Conservation (phyloP, 495 filamentous ascomycete species). For the Penicillium turbatum region DNA sequence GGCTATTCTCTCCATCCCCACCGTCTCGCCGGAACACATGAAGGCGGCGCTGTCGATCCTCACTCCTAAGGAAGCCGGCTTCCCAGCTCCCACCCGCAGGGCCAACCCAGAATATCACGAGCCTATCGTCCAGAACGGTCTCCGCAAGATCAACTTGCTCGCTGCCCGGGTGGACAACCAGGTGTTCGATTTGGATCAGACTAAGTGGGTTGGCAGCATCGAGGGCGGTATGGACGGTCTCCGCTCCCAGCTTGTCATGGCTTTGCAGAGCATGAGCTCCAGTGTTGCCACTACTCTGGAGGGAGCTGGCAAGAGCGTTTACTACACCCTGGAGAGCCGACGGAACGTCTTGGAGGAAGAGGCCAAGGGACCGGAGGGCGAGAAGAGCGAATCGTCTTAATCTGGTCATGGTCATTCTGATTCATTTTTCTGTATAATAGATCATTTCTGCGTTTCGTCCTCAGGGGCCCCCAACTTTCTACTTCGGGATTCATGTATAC, state of each 20-base stretch:
- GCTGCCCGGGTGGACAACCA: constrained; percentile 78
- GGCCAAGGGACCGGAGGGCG: constrained; percentile 35
- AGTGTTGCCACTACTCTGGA: constrained; percentile 71
- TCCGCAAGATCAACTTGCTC: constrained; percentile 81
- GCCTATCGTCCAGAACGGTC: constrained; percentile 63
- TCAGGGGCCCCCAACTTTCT: constrained; percentile 15
- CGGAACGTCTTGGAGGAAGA: constrained; percentile 74
- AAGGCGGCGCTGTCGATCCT: constrained; percentile 73
- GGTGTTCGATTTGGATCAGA: constrained; percentile 75
- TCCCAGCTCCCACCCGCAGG: constrained; percentile 70
- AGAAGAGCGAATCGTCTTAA: constrained; percentile 39
- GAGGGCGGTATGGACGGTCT: constrained; percentile 76
- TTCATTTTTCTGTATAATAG: constrained; percentile 40
- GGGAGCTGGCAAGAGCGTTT: constrained; percentile 70
- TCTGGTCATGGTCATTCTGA: constrained; percentile 6
- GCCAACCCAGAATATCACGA: constrained; percentile 80
- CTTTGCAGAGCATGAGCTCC: constrained; percentile 71
- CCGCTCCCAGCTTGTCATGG: constrained; percentile 70
- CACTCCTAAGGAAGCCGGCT: constrained; percentile 61
- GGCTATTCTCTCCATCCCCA: constrained; percentile 73
- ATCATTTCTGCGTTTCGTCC: constrained; percentile 22
- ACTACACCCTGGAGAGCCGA: constrained; percentile 77
- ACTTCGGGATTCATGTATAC: constrained; percentile 23
- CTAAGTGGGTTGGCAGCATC: constrained; percentile 83
- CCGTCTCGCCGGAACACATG: constrained; percentile 76